Conservation (phyloP, 2,329 filamentous ascomycete species). For the Aureobasidium sp. region DNA sequence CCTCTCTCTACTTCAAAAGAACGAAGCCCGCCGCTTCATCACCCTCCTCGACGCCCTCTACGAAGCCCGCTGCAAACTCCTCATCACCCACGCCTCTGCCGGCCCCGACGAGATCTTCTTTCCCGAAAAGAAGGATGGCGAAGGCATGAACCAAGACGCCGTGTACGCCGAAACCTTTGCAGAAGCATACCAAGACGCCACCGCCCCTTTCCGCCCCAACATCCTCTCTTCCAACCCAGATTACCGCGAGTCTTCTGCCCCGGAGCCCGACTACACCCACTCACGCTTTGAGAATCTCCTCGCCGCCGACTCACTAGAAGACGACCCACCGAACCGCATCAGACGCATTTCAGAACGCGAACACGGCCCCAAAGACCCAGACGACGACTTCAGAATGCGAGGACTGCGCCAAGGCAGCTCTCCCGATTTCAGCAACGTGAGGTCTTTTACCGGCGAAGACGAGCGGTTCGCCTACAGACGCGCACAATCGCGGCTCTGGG, state of each 20-base stretch:
- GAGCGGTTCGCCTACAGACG: slow-evolving; percentile 76
- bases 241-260: slow-evolving; percentile 19
- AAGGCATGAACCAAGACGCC: slow-evolving; percentile 37
- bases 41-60: slow-evolving; percentile 74
- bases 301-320: slow-evolving; percentile 41
- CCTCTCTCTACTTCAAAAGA: slow-evolving; percentile 62
- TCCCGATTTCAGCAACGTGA: slow-evolving; percentile 59
- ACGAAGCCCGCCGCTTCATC: slow-evolving; percentile 74
- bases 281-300: slow-evolving; percentile 32
- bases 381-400: slow-evolving; percentile 19
- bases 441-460: slow-evolving; percentile 70
- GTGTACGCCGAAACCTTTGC: slow-evolving; percentile 59
- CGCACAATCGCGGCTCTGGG: slow-evolving; percentile 71
- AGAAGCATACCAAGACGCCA: slow-evolving; percentile 72
- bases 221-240: slow-evolving; percentile 54
- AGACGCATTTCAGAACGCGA: slow-evolving; percentile 22
- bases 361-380: slow-evolving; percentile 16
- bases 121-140: slow-evolving; percentile 36
- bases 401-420: not conserved
- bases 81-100: slow-evolving; percentile 56
- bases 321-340: slow-evolving; percentile 40
- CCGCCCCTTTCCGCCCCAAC: slow-evolving; percentile 72
- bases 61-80: slow-evolving; percentile 70
- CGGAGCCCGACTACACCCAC: slow-evolving; percentile 33
- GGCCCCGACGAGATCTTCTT: slow-evolving; percentile 73